Percentiles rank a stretch among this genome's conserved stretches.
These are phyloP conservation scores for Pyrenophora graminea DNA, from an alignment of 2,329 filamentous ascomycete species.

Conservation along the genomic window DNA sequence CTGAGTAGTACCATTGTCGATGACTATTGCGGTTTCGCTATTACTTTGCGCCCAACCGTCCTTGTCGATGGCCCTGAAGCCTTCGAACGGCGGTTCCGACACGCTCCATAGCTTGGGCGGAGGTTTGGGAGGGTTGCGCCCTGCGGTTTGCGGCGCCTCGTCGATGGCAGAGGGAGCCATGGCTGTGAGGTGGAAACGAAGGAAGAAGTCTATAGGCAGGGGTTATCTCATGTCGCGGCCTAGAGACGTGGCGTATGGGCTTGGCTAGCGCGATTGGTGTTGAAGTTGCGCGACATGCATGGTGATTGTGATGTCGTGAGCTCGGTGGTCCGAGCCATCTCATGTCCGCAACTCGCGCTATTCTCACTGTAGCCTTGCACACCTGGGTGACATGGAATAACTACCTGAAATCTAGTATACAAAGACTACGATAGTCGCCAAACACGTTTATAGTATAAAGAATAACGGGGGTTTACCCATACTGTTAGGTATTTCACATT, in stretches of 20 bases:
- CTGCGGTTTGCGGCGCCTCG: constrained; percentile 47
- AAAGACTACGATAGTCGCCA: too few relatives aligned
- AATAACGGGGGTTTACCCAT: too few relatives aligned
- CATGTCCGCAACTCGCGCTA: constrained; percentile 15
- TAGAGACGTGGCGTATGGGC: constrained; percentile 17
- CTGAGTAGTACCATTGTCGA: constrained; percentile 80
- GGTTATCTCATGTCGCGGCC: constrained; percentile 35
- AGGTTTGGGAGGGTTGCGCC: constrained; percentile 58
- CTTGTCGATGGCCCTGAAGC: constrained; percentile 60
- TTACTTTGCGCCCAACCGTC: constrained; percentile 74
- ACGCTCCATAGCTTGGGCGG: constrained; percentile 58
- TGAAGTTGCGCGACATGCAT: constrained; percentile 23
- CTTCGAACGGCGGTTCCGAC: constrained; percentile 64
- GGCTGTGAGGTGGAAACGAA: constrained; percentile 14
- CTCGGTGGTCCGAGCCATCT: constrained; percentile 29
- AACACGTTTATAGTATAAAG: too few relatives aligned
- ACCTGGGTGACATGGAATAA: too few relatives aligned
- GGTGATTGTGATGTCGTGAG: constrained; percentile 21
- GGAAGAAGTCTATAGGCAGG: constrained; percentile 10
- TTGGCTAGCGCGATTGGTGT: constrained; percentile 22
- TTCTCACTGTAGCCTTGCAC: neutral
- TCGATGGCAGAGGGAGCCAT: constrained; percentile 47
- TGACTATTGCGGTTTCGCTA: constrained; percentile 77
- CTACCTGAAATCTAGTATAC: too few relatives aligned
- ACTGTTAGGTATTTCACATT: too few relatives aligned